Evolutionary conservation across 2,329 filamentous ascomycete species (phyloP).

Genomic region (Thelonectria olida): DNA sequence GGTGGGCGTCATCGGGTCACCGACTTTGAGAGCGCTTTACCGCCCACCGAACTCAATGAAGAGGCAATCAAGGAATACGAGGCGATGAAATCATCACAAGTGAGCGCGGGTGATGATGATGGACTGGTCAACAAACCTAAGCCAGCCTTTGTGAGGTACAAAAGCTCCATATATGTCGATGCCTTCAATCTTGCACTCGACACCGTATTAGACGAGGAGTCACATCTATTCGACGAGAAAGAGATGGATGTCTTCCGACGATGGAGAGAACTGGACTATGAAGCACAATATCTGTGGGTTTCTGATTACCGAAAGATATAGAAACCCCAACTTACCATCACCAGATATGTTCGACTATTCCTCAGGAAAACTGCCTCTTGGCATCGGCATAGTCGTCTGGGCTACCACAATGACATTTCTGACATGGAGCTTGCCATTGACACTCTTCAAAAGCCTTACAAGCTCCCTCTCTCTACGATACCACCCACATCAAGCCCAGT

Average conservation of each 20-base stretch:
- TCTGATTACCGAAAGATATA: background rate
- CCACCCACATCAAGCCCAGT: constrained; percentile 26
- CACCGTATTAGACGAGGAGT: constrained; percentile 89
- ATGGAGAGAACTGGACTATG: constrained; percentile 80
- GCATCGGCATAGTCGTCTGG: constrained; percentile 82
- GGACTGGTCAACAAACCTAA: constrained; percentile 52
- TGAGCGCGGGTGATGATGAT: constrained; percentile 44
- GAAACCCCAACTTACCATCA: constrained; percentile 17
- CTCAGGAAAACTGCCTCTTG: constrained; percentile 90
- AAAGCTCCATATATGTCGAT: constrained; percentile 94
- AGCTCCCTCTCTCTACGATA: constrained; percentile 58
- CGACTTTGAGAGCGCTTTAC: constrained; percentile 66
- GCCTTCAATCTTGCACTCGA: constrained; percentile 94
- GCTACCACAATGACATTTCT: constrained; percentile 84
- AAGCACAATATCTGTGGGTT: constrained; percentile 87
- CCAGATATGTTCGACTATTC: constrained; percentile 89
- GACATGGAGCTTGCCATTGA: constrained; percentile 74
- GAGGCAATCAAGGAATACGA: constrained; percentile 85
- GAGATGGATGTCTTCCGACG: constrained; percentile 80
- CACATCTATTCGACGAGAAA: constrained; percentile 83
- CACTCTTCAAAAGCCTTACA: constrained; percentile 66
- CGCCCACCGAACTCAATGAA: constrained; percentile 71
- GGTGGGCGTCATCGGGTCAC: constrained; percentile 35
- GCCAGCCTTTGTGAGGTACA: constrained; percentile 73
- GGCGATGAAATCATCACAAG: constrained; percentile 67